Conservation (phyloP, 805 yeast genomes). For the Yarrowia sp. region DNA sequence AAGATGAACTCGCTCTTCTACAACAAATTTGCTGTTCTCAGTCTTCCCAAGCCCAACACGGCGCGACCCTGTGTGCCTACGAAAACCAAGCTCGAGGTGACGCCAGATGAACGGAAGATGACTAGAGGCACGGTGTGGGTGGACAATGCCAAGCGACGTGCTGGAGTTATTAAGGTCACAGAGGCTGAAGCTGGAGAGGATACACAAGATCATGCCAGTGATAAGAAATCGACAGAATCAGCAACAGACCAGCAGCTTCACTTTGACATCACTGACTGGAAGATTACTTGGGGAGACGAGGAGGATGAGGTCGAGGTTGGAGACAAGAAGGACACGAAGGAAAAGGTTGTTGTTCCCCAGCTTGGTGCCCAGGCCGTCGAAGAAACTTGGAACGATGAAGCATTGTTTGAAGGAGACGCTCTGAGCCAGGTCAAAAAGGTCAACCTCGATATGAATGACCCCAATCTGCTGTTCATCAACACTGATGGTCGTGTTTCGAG, state of each 20-base stretch:
- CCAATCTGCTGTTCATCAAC: conserved; percentile 66
- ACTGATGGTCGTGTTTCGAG: conserved; percentile 35
- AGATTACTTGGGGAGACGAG: conserved; percentile 40
- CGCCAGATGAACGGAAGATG: conserved; percentile 55
- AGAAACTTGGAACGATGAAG: conserved; percentile 48
- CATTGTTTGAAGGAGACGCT: conserved; percentile 68
- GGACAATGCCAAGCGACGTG: not conserved
- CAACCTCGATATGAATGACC: conserved; percentile 82
- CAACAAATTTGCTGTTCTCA: conserved; percentile 57
- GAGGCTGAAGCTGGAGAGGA: conserved; percentile 4
- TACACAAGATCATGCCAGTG: not conserved
- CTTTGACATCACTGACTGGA: conserved; percentile 17
- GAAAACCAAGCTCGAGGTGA: conserved; percentile 58
- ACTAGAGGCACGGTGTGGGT: conserved; percentile 41
- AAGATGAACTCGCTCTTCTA: conserved; percentile 65
- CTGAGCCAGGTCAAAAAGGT: conserved; percentile 32
- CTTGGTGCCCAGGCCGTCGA: not conserved
- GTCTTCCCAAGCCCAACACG: conserved; percentile 50
- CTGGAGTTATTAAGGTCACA: not conserved
- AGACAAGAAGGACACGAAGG: conserved; percentile 31
- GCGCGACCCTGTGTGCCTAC: conserved; percentile 48
- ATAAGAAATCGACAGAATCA: not conserved
- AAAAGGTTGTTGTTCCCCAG: conserved; percentile 28
- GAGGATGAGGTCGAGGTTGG: conserved; percentile 13
- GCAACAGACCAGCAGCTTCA: conserved; percentile 16